Percentiles rank a stretch among this genome's conserved stretches.
These are phyloP conservation scores for Ceratobasidium sp. DNA, from an alignment of 1,284 basidiomycete species.

Conservation along the genomic window DNA sequence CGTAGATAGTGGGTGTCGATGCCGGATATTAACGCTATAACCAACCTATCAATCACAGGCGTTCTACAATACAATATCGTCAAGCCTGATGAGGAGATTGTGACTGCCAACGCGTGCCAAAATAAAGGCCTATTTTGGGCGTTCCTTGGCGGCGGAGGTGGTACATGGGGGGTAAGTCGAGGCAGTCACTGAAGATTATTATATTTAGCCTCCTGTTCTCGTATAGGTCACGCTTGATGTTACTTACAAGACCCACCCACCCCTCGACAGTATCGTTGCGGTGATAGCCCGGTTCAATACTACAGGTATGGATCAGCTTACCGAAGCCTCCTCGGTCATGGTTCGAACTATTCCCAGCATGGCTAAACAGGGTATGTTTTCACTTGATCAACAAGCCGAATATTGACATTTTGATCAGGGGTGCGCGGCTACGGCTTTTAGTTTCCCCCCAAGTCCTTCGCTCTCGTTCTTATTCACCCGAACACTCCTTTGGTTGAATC, in stretches of 20 bases:
- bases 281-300: neutral
- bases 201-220: no score
- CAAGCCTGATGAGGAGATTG: conserved; percentile 21
- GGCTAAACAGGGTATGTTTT: neutral
- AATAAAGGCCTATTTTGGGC: conserved; percentile 38
- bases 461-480: neutral
- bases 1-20: conserved; percentile 34
- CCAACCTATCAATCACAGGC: conserved; percentile 6
- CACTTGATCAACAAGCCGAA: neutral
- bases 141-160: conserved; percentile 31
- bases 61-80: conserved; percentile 18
- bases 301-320: neutral
- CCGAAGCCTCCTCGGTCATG: neutral
- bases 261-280: neutral
- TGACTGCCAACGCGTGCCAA: conserved; percentile 22
- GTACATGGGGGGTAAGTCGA: conserved; percentile 14
- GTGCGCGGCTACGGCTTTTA: conserved; percentile 5
- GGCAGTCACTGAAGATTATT: no score
- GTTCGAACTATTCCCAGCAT: conserved; percentile 3
- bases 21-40: neutral
- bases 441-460: neutral
- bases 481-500: neutral
- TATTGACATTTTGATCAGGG: neutral
- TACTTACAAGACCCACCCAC: conserved; percentile 22
- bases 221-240: conserved; percentile 4